Base-by-base conservation (phyloP, 805 yeast genomes). In the Saccharomycopsis vini region DNA sequence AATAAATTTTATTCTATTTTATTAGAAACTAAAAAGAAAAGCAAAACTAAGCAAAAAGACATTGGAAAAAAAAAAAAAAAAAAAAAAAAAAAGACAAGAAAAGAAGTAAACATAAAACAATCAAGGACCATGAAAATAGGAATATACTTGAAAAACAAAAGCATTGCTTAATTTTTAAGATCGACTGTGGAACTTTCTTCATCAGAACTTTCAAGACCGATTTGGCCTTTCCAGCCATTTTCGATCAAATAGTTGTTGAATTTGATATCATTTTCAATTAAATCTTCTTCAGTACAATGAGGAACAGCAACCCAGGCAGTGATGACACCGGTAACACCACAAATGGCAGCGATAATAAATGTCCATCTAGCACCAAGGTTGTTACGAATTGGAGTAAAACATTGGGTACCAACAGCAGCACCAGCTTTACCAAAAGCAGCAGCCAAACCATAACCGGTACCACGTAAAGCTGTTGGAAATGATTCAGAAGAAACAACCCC, bases 341-440 rank as follows among this genome's bases (percentile, higher is more conserved):
- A 71, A 41, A 73, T 64, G 12, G 92, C 92, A 21, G 89, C 83
- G 54, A 83, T 79, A 52, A 83, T 82, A 54, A 83, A 83, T 4
- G 90, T 82, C 85, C 86, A 83, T 47, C 64, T 64, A 53, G 74
- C 66, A 29, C 92, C 92, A 50, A 79, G 64, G 55, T 80, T 60
- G 33, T 55, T 60, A 61, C 79, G 76, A 52, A 83, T 81, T 15
- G 86, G 82, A 7, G 78, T 74, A 62, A 84, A 83, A 15, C 72
- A 72, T 57, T 79, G 74, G 20, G 88, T 81, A 23, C 92, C 92
- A 18, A 81, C 77, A 19, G 81, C 88, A n/a, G 90, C 92, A 45
- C 92, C 94, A 21, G 80, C 81, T 60, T 83, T 83, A 45, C 92
- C 92, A 39, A 81, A 65, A 3, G 89, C 92, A 31, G 92, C 92